Percentiles rank a stretch among this genome's conserved stretches.
phyloP scores from a whole-genome alignment of 805 yeast species.

The Wickerhamomyces hampshirensis region DNA sequence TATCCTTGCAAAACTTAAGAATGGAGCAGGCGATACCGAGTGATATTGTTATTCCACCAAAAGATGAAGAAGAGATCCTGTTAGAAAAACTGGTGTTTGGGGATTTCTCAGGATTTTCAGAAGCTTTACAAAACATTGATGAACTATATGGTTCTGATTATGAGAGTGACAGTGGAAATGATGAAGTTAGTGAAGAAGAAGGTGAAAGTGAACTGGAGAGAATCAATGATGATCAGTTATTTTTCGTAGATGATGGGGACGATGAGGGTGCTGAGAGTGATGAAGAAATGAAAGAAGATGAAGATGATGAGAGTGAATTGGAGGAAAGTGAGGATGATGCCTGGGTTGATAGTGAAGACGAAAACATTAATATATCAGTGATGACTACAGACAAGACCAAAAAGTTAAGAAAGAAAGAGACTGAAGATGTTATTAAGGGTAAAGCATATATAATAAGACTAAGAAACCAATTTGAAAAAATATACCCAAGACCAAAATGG shows the following conservation, averaged over 20 bases:
- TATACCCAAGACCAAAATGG: slow-evolving; percentile 89
- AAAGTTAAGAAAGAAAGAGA: slow-evolving; percentile 62
- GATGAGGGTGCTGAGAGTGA: slow-evolving; percentile 13
- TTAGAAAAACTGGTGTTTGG: slow-evolving; percentile 89
- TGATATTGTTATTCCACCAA: slow-evolving; percentile 45
- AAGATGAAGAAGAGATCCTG: slow-evolving; percentile 77
- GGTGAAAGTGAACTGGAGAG: slow-evolving; percentile 27
- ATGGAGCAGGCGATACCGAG: neutral
- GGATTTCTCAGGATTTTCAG: slow-evolving; percentile 69
- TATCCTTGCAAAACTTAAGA: too few relatives aligned
- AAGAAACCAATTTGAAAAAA: slow-evolving; percentile 63
- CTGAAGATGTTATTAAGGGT: slow-evolving; percentile 53
- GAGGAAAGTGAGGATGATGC: slow-evolving; percentile 38
- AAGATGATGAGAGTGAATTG: slow-evolving; percentile 27
- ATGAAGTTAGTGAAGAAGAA: slow-evolving; percentile 40
- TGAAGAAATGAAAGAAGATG: slow-evolving; percentile 23
- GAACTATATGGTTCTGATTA: slow-evolving; percentile 40
- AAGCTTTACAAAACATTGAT: slow-evolving; percentile 56
- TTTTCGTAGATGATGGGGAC: slow-evolving; percentile 47
- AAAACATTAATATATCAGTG: slow-evolving; percentile 57
- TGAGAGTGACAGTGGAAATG: slow-evolving; percentile 27
- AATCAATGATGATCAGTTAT: slow-evolving; percentile 46
- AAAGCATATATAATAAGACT: slow-evolving; percentile 56
- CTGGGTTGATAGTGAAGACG: slow-evolving; percentile 95
- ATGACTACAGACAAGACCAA: slow-evolving; percentile 52